These are phyloP conservation scores for Polyporus arcularius DNA, from an alignment of 768 basidiomycete species.

Conservation along the genomic window DNA sequence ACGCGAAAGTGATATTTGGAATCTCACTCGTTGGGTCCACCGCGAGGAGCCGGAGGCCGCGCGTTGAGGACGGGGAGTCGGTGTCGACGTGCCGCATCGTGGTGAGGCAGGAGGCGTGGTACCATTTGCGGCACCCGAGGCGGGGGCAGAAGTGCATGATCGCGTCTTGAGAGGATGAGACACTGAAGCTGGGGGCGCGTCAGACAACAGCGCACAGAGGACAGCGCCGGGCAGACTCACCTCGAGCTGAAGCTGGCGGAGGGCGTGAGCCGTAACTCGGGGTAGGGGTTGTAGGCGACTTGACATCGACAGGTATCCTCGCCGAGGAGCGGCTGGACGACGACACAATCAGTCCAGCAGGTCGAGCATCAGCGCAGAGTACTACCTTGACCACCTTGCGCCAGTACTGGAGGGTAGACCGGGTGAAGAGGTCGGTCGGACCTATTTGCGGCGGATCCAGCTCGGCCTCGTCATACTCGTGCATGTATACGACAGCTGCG, in stretches of 20 bases:
- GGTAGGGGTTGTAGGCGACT: conserved; percentile 12
- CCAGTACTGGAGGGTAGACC: not conserved
- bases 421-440: conserved; percentile 11
- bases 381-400: conserved; percentile 11
- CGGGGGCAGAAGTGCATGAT: conserved; percentile 24
- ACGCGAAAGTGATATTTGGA: conserved; percentile 4
- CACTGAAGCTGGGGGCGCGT: not conserved
- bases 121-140: conserved; percentile 21
- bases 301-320: conserved; percentile 13
- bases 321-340: not conserved
- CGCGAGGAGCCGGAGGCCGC: conserved; percentile 21
- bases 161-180: not conserved
- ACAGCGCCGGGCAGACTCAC: no score
- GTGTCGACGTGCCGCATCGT: not conserved
- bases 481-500: conserved; percentile 10
- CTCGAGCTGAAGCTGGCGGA: no score
- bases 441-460: conserved; percentile 17
- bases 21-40: conserved; percentile 18
- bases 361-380: not conserved
- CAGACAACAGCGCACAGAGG: no score
- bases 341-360: no score
- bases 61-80: not conserved
- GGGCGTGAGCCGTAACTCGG: not conserved
- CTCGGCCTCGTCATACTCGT: conserved; percentile 19
- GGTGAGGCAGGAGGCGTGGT: conserved; percentile 16